Percentiles rank a stretch among this genome's conserved stretches.
These are phyloP conservation scores for Mrakia hoshinonis DNA, from an alignment of 768 basidiomycete species.

Conservation along the genomic window DNA sequence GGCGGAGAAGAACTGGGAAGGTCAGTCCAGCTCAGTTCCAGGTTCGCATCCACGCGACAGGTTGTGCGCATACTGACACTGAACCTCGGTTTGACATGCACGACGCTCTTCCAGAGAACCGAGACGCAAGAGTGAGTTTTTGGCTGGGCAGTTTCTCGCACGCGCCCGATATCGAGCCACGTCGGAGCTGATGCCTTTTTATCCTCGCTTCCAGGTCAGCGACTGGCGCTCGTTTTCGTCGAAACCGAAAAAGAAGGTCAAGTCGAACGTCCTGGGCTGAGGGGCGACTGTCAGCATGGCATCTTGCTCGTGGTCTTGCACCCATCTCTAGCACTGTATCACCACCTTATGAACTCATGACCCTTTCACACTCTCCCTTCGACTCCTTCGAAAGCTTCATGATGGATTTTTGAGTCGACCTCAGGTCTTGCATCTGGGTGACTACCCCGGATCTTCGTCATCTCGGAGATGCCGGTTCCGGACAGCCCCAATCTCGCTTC, in stretches of 20 bases:
- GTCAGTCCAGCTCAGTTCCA: conserved; percentile 43
- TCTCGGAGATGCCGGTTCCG: no score
- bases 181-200: not conserved
- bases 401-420: no score
- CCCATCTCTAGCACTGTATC: not conserved
- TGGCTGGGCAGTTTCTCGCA: not conserved
- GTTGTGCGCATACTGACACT: not conserved
- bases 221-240: conserved; percentile 71
- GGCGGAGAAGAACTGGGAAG: conserved; percentile 83
- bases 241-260: conserved; percentile 54
- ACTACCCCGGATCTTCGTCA: no score
- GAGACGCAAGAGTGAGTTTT: conserved; percentile 56
- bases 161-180: not conserved
- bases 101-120: conserved; percentile 47
- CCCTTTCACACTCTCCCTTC: no score
- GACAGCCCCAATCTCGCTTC: no score
- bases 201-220: conserved; percentile 44
- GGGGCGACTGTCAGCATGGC: no score
- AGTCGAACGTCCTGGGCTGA: conserved; percentile 55
- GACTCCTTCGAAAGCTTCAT: no score
- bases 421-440: no score
- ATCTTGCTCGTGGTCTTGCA: not conserved
- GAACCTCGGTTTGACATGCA: no score
- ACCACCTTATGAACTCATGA: not conserved
- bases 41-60: not conserved